Evolutionary conservation across 139 green algal genomes (phyloP).

Genomic region (Closterium sp.): DNA sequence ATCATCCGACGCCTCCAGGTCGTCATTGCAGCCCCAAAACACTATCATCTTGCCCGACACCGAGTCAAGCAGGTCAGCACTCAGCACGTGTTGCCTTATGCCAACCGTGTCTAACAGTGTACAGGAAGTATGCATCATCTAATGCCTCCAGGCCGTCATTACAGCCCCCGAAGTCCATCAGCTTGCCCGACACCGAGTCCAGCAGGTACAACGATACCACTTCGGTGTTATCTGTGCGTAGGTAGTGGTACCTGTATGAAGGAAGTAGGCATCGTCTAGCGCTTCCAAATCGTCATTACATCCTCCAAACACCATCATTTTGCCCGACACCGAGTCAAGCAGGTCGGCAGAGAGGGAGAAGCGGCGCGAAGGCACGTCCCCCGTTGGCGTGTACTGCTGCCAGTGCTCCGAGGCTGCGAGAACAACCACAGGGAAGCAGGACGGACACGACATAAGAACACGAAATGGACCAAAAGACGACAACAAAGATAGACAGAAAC

Average conservation of each 20-base stretch:
- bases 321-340: not conserved
- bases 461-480: too few relatives aligned
- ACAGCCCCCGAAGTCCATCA: conserved; percentile 35
- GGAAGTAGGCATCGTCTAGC: conserved; percentile 34
- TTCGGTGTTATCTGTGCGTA: too few relatives aligned
- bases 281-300: conserved; percentile 49
- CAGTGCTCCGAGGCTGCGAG: conserved; percentile 3
- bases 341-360: conserved; percentile 39
- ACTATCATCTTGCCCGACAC: conserved; percentile 5
- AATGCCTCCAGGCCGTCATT: conserved; percentile 42
- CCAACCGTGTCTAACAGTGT: not conserved
- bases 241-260: conserved; percentile 18
- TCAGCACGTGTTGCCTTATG: not conserved
- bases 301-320: conserved; percentile 28
- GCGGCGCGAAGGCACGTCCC: not conserved
- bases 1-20: conserved; percentile 43
- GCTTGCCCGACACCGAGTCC: not conserved
- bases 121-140: conserved; percentile 36
- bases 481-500: too few relatives aligned
- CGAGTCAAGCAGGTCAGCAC: conserved; percentile 5
- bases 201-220: too few relatives aligned
- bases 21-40: conserved; percentile 39
- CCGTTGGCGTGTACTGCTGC: conserved; percentile 10
- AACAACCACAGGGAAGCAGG: not conserved
- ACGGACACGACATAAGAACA: not conserved